Percentiles rank a stretch among this genome's conserved stretches.
These are phyloP conservation scores for Globisporangium parvum DNA, from an alignment of 352 stramenopile species.

Conservation along the genomic window DNA sequence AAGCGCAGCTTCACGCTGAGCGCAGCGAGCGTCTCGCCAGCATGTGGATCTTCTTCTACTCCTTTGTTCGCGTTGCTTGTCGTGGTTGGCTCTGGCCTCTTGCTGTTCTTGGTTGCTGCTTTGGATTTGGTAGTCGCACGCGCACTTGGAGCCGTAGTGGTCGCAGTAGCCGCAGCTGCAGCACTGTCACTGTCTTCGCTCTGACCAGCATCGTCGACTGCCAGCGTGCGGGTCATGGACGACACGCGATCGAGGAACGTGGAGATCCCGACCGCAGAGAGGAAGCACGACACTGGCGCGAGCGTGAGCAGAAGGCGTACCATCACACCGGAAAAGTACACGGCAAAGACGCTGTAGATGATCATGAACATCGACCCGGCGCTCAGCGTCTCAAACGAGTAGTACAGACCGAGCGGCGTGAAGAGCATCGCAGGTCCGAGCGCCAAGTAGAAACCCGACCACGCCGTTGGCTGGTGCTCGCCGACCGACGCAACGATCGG, in stretches of 20 bases:
- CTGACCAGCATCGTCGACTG: background rate
- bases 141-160: no score
- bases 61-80: background rate
- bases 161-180: background rate
- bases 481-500: slow-evolving; percentile 93
- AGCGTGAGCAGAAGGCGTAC: slow-evolving; percentile 90
- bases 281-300: slow-evolving; percentile 85
- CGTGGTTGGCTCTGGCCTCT: no score
- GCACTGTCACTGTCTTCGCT: background rate
- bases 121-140: no score
- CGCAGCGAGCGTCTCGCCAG: slow-evolving; percentile 24
- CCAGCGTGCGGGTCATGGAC: slow-evolving; percentile 13
- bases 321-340: slow-evolving; percentile 93
- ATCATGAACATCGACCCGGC: slow-evolving; percentile 87
- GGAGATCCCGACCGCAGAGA: slow-evolving; percentile 82
- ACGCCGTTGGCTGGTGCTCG: slow-evolving; percentile 92
- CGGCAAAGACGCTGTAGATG: slow-evolving; percentile 88
- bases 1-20: slow-evolving; percentile 28
- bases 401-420: slow-evolving; percentile 86
- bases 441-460: slow-evolving; percentile 90
- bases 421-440: slow-evolving; percentile 86
- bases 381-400: slow-evolving; percentile 71
- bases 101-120: no score
- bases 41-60: slow-evolving; percentile 6
- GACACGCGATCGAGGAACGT: slow-evolving; percentile 44